A percentile compares a stretch with the other conserved stretches of the same genome.
Evolutionary conservation across 495 filamentous ascomycete species (phyloP).

Genomic region (Neurospora intermedia): DNA sequence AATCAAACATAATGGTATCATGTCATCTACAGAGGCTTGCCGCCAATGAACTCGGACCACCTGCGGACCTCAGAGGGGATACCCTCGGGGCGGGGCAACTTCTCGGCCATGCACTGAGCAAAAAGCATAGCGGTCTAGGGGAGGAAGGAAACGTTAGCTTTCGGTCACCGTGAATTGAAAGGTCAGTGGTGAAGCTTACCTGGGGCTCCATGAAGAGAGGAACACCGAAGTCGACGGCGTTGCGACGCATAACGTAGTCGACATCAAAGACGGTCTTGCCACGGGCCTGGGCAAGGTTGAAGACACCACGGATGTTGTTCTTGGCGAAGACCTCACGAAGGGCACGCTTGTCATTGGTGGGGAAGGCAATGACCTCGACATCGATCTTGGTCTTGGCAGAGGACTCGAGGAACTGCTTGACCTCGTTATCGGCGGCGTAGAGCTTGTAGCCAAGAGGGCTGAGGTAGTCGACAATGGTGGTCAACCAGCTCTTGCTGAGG

Average conservation of each 20-base stretch:
- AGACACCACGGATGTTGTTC: constrained; percentile 89
- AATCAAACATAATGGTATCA: constrained; percentile 4
- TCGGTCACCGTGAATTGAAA: neutral
- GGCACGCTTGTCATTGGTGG: constrained; percentile 88
- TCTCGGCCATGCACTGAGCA: constrained; percentile 90
- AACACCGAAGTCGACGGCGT: constrained; percentile 96
- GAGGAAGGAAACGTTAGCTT: constrained; percentile 14
- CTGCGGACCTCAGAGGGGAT: constrained; percentile 82
- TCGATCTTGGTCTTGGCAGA: constrained; percentile 50
- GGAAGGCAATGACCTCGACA: constrained; percentile 94
- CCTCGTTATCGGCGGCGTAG: constrained; percentile 67
- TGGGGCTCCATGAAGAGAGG: constrained; percentile 98
- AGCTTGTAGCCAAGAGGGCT: constrained; percentile 87
- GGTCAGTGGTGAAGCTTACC: constrained; percentile 44
- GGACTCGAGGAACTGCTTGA: constrained; percentile 75
- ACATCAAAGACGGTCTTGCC: constrained; percentile 81
- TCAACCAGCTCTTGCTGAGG: constrained; percentile 49
- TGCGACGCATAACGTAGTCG: constrained; percentile 97
- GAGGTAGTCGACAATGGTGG: constrained; percentile 70
- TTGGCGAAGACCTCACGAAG: constrained; percentile 94
- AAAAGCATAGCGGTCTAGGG: constrained; percentile 85
- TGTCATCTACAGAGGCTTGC: constrained; percentile 66
- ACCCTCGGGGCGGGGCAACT: constrained; percentile 71
- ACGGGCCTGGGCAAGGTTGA: constrained; percentile 81
- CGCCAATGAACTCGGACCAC: constrained; percentile 91